Conservation (phyloP, 805 yeast genomes). For the Yarrowia divulgata region DNA sequence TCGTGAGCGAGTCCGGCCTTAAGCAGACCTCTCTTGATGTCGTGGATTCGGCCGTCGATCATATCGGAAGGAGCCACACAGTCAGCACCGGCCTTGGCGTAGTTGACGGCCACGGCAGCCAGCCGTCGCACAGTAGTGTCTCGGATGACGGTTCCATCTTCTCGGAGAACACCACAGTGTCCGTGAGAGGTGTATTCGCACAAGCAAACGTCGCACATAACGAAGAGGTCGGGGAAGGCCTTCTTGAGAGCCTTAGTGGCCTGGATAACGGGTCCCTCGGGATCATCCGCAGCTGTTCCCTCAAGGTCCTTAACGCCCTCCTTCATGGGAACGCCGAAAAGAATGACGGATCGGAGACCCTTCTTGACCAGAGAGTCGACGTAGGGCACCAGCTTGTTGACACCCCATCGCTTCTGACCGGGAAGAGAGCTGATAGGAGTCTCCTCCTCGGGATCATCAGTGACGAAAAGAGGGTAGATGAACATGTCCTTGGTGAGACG, state of each 20-base stretch:
- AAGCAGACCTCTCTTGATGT: slow-evolving; percentile 84
- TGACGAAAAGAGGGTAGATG: slow-evolving; percentile 87
- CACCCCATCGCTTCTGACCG: slow-evolving; percentile 85
- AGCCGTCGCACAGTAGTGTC: slow-evolving; percentile 77
- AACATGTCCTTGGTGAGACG: slow-evolving; percentile 87
- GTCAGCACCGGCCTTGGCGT: slow-evolving; percentile 94
- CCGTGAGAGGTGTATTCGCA: slow-evolving; percentile 98
- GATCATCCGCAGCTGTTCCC: slow-evolving; percentile 95
- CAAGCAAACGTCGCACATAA: slow-evolving; percentile 93
- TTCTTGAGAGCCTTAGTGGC: slow-evolving; percentile 70
- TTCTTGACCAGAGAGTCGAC: slow-evolving; percentile 73
- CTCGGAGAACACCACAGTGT: slow-evolving; percentile 92
- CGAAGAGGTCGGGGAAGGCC: slow-evolving; percentile 80
- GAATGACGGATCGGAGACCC: slow-evolving; percentile 83
- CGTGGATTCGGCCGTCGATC: slow-evolving; percentile 93
- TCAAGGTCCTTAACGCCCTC: slow-evolving; percentile 76
- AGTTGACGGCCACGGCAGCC: slow-evolving; percentile 93
- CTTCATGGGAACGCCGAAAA: slow-evolving; percentile 89
- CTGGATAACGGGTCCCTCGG: slow-evolving; percentile 90
- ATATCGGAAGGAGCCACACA: slow-evolving; percentile 97
- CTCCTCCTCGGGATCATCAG: slow-evolving; percentile 84
- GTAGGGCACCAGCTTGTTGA: slow-evolving; percentile 76
- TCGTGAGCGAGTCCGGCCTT: slow-evolving; percentile 84
- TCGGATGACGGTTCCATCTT: slow-evolving; percentile 85
- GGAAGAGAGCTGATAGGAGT: slow-evolving; percentile 78